phyloP scores from a whole-genome alignment of 116 monocot genomes.

The Zostera marina region DNA sequence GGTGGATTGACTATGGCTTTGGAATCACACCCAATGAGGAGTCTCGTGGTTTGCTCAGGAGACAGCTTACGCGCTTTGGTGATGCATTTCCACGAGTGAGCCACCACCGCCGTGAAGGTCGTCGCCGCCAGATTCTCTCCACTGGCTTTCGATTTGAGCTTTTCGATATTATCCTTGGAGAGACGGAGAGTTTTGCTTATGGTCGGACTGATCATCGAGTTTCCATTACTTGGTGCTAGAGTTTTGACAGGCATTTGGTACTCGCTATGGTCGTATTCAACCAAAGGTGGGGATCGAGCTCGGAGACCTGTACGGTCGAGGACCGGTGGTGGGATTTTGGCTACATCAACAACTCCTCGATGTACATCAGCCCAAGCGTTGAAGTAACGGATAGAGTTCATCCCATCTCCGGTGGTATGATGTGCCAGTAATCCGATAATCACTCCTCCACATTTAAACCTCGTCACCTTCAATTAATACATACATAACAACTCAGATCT shows the following conservation, averaged over 20 bases:
- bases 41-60: background rate
- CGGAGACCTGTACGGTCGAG: constrained; percentile 23
- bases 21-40: constrained; percentile 12
- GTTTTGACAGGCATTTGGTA: constrained; percentile 2
- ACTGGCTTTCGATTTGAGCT: constrained; percentile 8
- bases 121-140: background rate
- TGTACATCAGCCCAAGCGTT: constrained; percentile 24
- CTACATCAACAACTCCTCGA: constrained; percentile 8
- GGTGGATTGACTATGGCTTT: constrained; percentile 19
- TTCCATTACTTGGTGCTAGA: background rate
- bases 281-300: constrained; percentile 17
- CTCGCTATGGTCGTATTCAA: constrained; percentile 15
- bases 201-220: background rate
- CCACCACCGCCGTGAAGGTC: constrained; percentile 16
- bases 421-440: constrained; percentile 17
- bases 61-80: constrained; percentile 24
- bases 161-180: constrained; percentile 15
- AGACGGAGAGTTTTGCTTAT: constrained; percentile 3
- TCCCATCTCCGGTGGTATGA: constrained; percentile 26
- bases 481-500: background rate
- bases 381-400: constrained; percentile 23
- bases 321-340: constrained; percentile 4
- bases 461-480: constrained; percentile 22
- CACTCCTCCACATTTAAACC: constrained; percentile 42
- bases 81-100: constrained; percentile 29